Percentiles rank a stretch among this genome's conserved stretches.
phyloP scores from a whole-genome alignment of 2,329 filamentous ascomycete genomes.

The Scedosporium boydii region DNA sequence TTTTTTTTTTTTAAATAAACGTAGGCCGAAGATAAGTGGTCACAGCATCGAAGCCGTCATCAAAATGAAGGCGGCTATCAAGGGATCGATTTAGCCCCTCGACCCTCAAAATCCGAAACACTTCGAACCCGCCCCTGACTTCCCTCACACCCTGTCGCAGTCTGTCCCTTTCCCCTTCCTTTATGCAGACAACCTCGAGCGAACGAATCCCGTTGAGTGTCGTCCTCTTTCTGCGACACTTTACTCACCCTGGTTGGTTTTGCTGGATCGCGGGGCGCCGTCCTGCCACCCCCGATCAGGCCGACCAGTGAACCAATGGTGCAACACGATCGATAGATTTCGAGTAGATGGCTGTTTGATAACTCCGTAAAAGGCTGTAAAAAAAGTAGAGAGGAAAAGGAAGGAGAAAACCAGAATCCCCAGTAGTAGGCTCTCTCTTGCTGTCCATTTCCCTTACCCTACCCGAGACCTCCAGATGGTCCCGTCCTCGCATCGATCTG shows the following conservation, averaged over 20 bases:
- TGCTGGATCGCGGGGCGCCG: not conserved
- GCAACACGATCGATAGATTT: not conserved
- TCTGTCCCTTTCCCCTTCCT: not conserved
- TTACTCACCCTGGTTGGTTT: constrained; percentile 1
- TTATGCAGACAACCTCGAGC: not conserved
- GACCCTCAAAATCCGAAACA: constrained; percentile 1
- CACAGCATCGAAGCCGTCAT: not conserved
- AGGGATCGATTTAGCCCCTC: not conserved
- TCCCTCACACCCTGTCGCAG: not conserved
- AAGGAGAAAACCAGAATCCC: not conserved
- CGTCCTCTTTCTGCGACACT: not conserved
- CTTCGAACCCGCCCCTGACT: not conserved
- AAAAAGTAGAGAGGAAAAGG: not conserved
- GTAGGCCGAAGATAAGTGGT: not conserved
- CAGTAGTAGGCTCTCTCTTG: not conserved
- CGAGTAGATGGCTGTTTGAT: not conserved
- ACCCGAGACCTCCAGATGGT: not conserved
- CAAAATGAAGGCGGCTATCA: not conserved
- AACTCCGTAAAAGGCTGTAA: not conserved
- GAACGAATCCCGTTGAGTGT: not conserved
- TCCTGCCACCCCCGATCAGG: not conserved
- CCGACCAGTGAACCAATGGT: not conserved
- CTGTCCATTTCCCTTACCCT: not conserved
- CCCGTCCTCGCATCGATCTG: constrained; percentile 1
- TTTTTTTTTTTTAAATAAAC: not conserved